Evolutionary conservation across 352 stramenopile genomes (phyloP).

Genomic region (Aphanomyces cochlioides): DNA sequence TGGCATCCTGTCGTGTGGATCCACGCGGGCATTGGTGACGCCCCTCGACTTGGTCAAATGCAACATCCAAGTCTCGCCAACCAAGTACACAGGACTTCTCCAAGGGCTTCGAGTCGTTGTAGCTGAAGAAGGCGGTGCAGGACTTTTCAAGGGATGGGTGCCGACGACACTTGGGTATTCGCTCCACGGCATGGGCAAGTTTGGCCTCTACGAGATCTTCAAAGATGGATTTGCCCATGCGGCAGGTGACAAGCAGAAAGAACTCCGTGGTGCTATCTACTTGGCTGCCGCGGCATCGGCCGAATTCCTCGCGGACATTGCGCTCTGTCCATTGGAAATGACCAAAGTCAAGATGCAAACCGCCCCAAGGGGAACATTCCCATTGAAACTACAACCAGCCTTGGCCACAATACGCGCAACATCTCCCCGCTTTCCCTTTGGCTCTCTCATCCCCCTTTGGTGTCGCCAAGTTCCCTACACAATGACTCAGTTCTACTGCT

Average conservation of each 20-base stretch:
- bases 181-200: constrained; percentile 42
- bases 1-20: constrained; percentile 50
- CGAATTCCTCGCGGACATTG: constrained; percentile 61
- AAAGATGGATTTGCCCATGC: constrained; percentile 54
- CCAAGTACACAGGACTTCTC: constrained; percentile 39
- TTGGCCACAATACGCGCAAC: constrained; percentile 39
- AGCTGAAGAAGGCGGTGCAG: constrained; percentile 69
- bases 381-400: constrained; percentile 38
- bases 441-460: constrained; percentile 38
- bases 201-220: constrained; percentile 64
- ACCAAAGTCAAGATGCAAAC: constrained; percentile 54
- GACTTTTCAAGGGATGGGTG: constrained; percentile 89
- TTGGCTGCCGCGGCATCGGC: constrained; percentile 51
- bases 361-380: constrained; percentile 39
- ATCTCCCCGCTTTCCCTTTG: constrained; percentile 42
- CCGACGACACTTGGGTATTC: constrained; percentile 49
- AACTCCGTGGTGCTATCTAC: constrained; percentile 46
- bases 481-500: constrained; percentile 90
- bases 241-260: constrained; percentile 45
- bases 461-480: constrained; percentile 82
- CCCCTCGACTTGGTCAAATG: constrained; percentile 60
- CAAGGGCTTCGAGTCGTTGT: constrained; percentile 57
- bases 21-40: constrained; percentile 48
- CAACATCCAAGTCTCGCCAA: constrained; percentile 47
- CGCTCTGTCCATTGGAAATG: constrained; percentile 56